Evolutionary conservation across 2,329 filamentous ascomycete species (phyloP), one percentile per base, ranked within the genome.

Genomic region (Thermomyces lanuginosus): DNA sequence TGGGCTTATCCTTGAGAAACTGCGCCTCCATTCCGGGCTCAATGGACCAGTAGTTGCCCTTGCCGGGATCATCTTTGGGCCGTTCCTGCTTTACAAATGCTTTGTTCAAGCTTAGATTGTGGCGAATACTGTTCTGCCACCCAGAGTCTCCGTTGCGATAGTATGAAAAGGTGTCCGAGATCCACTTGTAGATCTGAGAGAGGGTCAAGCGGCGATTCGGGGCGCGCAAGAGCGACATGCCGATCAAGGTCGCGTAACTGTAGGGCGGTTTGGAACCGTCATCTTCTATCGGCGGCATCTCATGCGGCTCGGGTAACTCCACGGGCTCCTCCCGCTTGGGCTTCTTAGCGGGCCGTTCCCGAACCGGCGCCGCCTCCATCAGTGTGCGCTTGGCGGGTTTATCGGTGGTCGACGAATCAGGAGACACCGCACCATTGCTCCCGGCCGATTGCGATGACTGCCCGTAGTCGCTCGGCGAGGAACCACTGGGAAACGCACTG

Each of bases 51-150:
- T 95, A 95, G 53, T 92, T 86, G 22, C 89, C 89, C 56, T 95
- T 95, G 42, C 89, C 89, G 3, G 86, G 84, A 44, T 95, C 89
- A 47, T 93, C 84, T 62, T 95, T 95, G 31, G 84, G 83, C 32
- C 89, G 71, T 53, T 93, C 84, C 46, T 92, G 78, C 58, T 95
- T 95, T 49, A 84, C 74, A 46, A 95, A 95, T 24, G 80, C 81
- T 58, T 95, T 95, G 64, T 93, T 92, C 22, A 98, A 64, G 46
- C 84, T 93, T 17, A 98, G 71, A 42, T 98, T 98, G 55, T 98
- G 89, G 17, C 89, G 78, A 50, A 98, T 98, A 59, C 89, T 95
- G 55, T 98, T 98, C 55, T 95, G 86, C 89, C 89, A 98, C 36
- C 89, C 86, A 7, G 79, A 73, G 43, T 93, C 83, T 30, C 75